Evolutionary conservation across 495 filamentous ascomycete genomes (phyloP).

Genomic region (Podospora appendiculata): DNA sequence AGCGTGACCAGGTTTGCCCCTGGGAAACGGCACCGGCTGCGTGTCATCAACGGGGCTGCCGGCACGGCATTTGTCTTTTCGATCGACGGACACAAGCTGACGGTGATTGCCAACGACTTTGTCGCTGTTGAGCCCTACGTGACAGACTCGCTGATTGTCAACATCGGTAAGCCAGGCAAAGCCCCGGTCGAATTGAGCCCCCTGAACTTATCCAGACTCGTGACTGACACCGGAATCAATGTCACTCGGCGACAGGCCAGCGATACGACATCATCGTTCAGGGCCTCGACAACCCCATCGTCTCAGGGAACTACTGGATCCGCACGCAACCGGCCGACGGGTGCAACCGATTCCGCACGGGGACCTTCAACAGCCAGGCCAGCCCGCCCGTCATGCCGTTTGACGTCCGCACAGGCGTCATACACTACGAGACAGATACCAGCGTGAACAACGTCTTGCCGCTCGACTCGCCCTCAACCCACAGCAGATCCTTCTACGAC

Average conservation of each 20-base stretch:
- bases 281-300: slow-evolving; percentile 34
- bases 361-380: slow-evolving; percentile 3
- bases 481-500: background rate
- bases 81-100: slow-evolving; percentile 42
- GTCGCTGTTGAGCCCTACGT: slow-evolving; percentile 39
- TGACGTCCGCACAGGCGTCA: slow-evolving; percentile 14
- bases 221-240: background rate
- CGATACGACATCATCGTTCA: slow-evolving; percentile 58
- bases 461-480: background rate
- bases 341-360: slow-evolving; percentile 1
- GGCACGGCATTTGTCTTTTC: slow-evolving; percentile 7
- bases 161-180: slow-evolving; percentile 34
- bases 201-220: background rate
- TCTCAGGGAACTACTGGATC: slow-evolving; percentile 46
- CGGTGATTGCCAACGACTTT: slow-evolving; percentile 38
- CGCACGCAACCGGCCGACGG: slow-evolving; percentile 12
- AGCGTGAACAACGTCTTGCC: background rate
- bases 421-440: slow-evolving; percentile 12
- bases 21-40: slow-evolving; percentile 28
- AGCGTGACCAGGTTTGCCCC: slow-evolving; percentile 22
- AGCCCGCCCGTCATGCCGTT: background rate
- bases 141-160: slow-evolving; percentile 41
- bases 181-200: background rate
- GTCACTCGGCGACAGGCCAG: slow-evolving; percentile 28
- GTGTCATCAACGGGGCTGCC: slow-evolving; percentile 39